Percentiles rank a stretch among this genome's conserved stretches.
Evolutionary conservation across 2,329 filamentous ascomycete species (phyloP).

Genomic region (Fonsecaea pugnacius): DNA sequence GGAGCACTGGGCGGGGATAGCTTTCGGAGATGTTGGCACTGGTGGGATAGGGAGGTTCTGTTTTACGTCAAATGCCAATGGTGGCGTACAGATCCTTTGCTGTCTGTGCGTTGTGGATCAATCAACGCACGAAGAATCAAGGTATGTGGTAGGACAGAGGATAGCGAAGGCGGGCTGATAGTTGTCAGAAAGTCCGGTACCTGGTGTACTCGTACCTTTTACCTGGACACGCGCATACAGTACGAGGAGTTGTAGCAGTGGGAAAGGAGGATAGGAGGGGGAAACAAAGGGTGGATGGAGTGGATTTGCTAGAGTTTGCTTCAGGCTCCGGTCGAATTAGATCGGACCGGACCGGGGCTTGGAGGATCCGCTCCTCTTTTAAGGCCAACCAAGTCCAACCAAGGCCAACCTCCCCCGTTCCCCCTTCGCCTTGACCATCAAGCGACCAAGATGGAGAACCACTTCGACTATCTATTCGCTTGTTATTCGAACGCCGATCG

Average conservation of each 20-base stretch:
- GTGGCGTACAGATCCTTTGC: slow-evolving; percentile 6
- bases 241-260: too few species aligned
- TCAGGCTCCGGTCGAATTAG: background rate
- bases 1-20: background rate
- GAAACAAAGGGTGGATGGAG: background rate
- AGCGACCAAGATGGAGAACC: background rate
- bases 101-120: slow-evolving; percentile 6
- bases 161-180: background rate
- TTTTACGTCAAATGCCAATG: slow-evolving; percentile 13
- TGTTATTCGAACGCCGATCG: slow-evolving; percentile 6
- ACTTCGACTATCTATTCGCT: slow-evolving; percentile 12
- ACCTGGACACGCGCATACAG: too few species aligned
- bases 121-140: background rate
- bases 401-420: background rate
- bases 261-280: background rate
- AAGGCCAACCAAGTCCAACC: too few species aligned
- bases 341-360: slow-evolving; percentile 7
- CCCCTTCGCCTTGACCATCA: background rate
- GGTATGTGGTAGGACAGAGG: slow-evolving; percentile 6
- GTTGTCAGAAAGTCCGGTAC: background rate
- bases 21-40: background rate
- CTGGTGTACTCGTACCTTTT: too few species aligned
- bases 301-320: background rate
- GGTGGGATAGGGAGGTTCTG: background rate
- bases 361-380: background rate